Base-by-base conservation (phyloP, 2,329 filamentous ascomycete genomes). In the Scorias spongiosa region DNA sequence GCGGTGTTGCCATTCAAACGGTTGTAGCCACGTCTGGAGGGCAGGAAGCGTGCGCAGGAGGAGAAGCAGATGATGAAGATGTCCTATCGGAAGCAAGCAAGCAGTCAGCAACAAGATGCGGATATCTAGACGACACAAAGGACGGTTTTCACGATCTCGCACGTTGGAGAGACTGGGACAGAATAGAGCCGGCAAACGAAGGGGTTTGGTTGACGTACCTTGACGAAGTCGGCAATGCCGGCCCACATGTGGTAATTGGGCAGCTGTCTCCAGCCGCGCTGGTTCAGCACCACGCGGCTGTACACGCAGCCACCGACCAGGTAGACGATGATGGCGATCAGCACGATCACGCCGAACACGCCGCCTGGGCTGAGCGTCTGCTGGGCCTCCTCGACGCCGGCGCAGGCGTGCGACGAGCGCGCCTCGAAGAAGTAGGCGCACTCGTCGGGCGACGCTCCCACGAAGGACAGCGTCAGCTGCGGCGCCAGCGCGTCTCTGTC, bases 401-500 rank as follows among this genome's bases (percentile, higher is more conserved):
- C 84, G 71, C 91, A 98, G 10, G 88, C 89, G 52, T 86, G 82
- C 39, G 76, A 73, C 18, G 85, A 91, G 51, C 89, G 82, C 41
- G 88, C 81, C 62, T 96, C 88, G 67, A 98, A 98, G 64, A 93
- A 84, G 65, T 96, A 98, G 28, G 85, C 78, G 70, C 91, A 98
- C 47, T 93, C 81, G 59, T 96, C 88, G 36, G 84, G 81, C 48
- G 57, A 61, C 5, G 88, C 81, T 46, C 84, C 85, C 46, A 96
- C 81, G 60, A 94, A 98, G 15, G 84, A 86, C 32, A 91, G 71
- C 4, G 75, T 74, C 3, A 87, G 80, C 36, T 75, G 71, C 4
- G 76, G 75, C 28, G 71, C 73, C 1, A 80, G 69, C 1, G 84
- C 78, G 54, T 95, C 87, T 49, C 77, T 78, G 59, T 95, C 88